Percentiles rank a stretch among this genome's conserved stretches.
These are phyloP conservation scores for Phytophthora aleatoria DNA, from an alignment of 352 stramenopile species.

Conservation along the genomic window DNA sequence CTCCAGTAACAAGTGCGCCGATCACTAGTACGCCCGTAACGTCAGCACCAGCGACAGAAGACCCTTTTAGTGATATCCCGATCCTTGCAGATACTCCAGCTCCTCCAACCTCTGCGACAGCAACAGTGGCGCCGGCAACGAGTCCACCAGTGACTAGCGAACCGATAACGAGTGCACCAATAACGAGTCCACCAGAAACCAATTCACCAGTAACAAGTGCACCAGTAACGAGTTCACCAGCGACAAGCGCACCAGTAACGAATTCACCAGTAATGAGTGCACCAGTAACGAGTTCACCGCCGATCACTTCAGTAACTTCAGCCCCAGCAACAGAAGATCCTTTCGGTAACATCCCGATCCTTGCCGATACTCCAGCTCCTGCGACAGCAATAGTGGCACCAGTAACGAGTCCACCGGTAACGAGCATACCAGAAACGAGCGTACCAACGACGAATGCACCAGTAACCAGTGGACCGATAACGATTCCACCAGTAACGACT, in stretches of 20 bases:
- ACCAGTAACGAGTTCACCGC: too few species aligned
- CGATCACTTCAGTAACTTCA: background rate
- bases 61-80: constrained; percentile 13
- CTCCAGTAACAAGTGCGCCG: too few species aligned
- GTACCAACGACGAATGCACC: background rate
- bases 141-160: background rate
- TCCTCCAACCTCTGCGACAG: background rate
- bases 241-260: background rate
- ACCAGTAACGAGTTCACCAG: background rate
- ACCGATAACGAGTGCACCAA: background rate
- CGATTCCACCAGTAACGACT: background rate
- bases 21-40: background rate
- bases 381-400: background rate
- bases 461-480: background rate
- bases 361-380: background rate
- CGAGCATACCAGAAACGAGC: background rate
- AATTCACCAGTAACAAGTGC: background rate
- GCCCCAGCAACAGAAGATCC: background rate
- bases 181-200: background rate
- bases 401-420: background rate
- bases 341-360: background rate
- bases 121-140: background rate
- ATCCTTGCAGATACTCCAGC: constrained; percentile 14
- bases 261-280: background rate
- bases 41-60: constrained; percentile 1